Percentiles rank a stretch among this genome's conserved stretches.
phyloP scores from a whole-genome alignment of 495 filamentous ascomycete genomes.

The Zalerion maritima region DNA sequence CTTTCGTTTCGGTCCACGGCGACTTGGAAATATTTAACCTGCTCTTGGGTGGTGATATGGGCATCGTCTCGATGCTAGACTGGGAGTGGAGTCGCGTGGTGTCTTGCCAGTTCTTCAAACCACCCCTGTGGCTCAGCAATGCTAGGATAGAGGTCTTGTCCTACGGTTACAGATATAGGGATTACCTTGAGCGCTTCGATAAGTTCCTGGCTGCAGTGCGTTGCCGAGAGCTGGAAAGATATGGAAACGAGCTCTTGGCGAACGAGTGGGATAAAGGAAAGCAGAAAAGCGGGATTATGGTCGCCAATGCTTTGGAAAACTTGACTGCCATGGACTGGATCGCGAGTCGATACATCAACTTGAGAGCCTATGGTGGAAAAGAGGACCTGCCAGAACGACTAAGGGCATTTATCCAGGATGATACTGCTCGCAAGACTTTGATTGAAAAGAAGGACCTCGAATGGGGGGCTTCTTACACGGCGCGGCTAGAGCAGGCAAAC shows the following conservation, averaged over 20 bases:
- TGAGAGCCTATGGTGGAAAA: constrained; percentile 1
- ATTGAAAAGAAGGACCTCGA: too few relatives aligned
- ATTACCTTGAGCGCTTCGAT: constrained; percentile 6
- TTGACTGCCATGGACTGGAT: constrained; percentile 17
- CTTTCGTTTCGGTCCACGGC: constrained; percentile 9
- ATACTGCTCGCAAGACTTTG: too few relatives aligned
- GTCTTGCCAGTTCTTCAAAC: constrained; percentile 8
- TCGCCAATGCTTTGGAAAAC: constrained; percentile 13
- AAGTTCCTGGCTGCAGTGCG: constrained; percentile 8
- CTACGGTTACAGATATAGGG: too few relatives aligned
- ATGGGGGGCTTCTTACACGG: too few relatives aligned
- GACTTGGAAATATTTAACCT: constrained; percentile 9
- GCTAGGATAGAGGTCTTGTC: constrained; percentile 1
- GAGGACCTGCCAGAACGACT: constrained; percentile 6
- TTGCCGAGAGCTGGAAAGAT: constrained; percentile 9
- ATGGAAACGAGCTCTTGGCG: constrained; percentile 10
- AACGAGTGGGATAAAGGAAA: constrained; percentile 12
- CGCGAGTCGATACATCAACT: constrained; percentile 11
- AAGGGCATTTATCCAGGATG: constrained; percentile 9
- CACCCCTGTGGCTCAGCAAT: constrained; percentile 8
- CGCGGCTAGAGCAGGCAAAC: too few relatives aligned
- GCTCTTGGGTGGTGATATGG: constrained; percentile 7
- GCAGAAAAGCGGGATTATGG: constrained; percentile 10
- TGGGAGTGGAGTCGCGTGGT: constrained; percentile 11
- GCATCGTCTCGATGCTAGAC: constrained; percentile 8